Conservation (phyloP, 768 basidiomycete genomes). For the Boletus huronensis region DNA sequence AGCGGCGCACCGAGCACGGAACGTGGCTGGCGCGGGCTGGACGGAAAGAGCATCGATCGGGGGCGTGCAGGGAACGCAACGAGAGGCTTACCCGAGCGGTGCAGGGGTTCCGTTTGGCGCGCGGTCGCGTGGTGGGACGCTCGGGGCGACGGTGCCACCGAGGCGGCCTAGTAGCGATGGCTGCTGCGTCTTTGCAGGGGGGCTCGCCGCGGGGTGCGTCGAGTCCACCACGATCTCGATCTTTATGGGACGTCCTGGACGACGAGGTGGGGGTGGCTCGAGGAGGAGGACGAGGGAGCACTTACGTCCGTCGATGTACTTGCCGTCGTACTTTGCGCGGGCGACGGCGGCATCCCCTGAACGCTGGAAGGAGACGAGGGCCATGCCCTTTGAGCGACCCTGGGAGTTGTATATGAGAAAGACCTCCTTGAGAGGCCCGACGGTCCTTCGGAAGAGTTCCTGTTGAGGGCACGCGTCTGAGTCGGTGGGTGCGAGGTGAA, state of each 20-base stretch:
- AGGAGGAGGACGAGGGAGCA: not conserved
- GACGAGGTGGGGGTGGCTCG: not conserved
- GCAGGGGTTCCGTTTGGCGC: constrained; percentile 14
- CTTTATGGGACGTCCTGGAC: constrained; percentile 62
- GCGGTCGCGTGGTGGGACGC: constrained; percentile 10
- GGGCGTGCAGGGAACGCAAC: not conserved
- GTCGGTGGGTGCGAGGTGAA: not conserved
- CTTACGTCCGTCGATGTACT: constrained; percentile 66
- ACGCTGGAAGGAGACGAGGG: constrained; percentile 64
- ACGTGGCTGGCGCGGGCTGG: constrained; percentile 21
- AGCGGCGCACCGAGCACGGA: constrained; percentile 19
- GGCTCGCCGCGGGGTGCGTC: constrained; percentile 20
- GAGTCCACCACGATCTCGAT: constrained; percentile 58
- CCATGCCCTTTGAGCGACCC: constrained; percentile 77
- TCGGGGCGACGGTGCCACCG: constrained; percentile 14
- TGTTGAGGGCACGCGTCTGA: constrained; percentile 28
- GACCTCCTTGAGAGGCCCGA: constrained; percentile 67
- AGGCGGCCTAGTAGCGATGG: constrained; percentile 42
- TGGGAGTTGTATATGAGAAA: constrained; percentile 76
- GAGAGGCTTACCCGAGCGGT: constrained; percentile 10
- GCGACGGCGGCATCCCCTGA: constrained; percentile 61
- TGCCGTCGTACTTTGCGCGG: constrained; percentile 67
- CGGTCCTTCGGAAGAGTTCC: constrained; percentile 74
- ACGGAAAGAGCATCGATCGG: not conserved
- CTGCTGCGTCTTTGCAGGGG: constrained; percentile 26